phyloP scores from a whole-genome alignment of 2,329 filamentous ascomycete species.

The Scedosporium dehoogii region DNA sequence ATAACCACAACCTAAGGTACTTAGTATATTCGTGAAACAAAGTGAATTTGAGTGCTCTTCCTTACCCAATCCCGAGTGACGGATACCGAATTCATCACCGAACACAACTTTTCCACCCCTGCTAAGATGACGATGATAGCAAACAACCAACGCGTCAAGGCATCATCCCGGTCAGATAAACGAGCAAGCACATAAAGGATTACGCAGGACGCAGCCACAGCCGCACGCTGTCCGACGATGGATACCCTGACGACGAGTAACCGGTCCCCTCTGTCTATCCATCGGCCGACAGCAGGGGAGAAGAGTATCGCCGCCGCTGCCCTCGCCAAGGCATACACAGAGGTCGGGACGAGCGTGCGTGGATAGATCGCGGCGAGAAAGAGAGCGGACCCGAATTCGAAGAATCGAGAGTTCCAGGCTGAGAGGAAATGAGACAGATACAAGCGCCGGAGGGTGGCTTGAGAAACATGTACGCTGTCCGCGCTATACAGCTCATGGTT shows the following conservation, averaged over 20 bases:
- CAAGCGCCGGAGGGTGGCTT: constrained; percentile 18
- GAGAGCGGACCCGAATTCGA: constrained; percentile 52
- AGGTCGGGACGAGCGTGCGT: constrained; percentile 53
- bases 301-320: constrained; percentile 46
- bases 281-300: constrained; percentile 45
- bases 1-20: constrained; percentile 29
- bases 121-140: constrained; percentile 39
- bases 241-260: constrained; percentile 40
- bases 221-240: constrained; percentile 29
- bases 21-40: too few relatives aligned
- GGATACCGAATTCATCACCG: constrained; percentile 55
- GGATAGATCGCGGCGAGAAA: constrained; percentile 47
- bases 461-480: not conserved
- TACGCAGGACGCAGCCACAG: constrained; percentile 36
- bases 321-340: constrained; percentile 57
- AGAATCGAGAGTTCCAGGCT: constrained; percentile 54
- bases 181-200: constrained; percentile 23
- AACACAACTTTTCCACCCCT: constrained; percentile 58
- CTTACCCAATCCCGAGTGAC: constrained; percentile 62
- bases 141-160: constrained; percentile 18
- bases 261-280: constrained; percentile 46
- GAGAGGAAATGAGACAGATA: constrained; percentile 53
- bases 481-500: too few relatives aligned
- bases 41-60: not conserved
- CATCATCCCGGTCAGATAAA: constrained; percentile 4